These are phyloP conservation scores for Akebia trifoliata DNA, from an alignment of 164 flowering plant genomes.

Conservation along the genomic window DNA sequence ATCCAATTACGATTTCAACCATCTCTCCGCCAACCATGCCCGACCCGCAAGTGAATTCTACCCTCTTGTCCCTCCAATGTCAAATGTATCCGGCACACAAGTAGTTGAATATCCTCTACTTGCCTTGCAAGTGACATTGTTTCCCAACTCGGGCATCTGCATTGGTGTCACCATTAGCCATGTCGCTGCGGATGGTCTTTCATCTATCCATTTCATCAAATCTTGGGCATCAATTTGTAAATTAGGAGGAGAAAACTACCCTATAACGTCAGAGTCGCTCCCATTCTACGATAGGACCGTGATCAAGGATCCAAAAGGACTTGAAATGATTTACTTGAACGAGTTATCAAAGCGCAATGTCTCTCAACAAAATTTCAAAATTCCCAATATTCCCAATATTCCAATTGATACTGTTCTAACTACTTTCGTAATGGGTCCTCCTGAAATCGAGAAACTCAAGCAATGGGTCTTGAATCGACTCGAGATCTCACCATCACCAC, in stretches of 20 bases:
- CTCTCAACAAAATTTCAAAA: background rate
- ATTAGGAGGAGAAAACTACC: constrained; percentile 5
- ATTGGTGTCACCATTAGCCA: constrained; percentile 10
- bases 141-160: constrained; percentile 19
- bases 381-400: background rate
- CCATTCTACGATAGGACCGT: constrained; percentile 21
- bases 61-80: constrained; percentile 13
- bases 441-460: constrained; percentile 18
- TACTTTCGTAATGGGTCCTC: constrained; percentile 19
- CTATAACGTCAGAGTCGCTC: background rate
- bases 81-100: background rate
- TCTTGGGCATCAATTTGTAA: constrained; percentile 16
- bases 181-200: constrained; percentile 6
- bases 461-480: constrained; percentile 1
- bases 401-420: constrained; percentile 18
- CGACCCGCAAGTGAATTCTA: background rate
- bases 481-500: background rate
- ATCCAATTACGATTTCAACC: constrained; percentile 9
- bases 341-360: background rate
- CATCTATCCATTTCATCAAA: constrained; percentile 9
- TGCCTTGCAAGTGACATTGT: constrained; percentile 18
- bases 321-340: background rate
- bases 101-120: constrained; percentile 4
- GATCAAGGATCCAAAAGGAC: constrained; percentile 19
- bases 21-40: background rate